Conservation (phyloP, 2,329 filamentous ascomycete genomes). For the Penicillium occitanis region DNA sequence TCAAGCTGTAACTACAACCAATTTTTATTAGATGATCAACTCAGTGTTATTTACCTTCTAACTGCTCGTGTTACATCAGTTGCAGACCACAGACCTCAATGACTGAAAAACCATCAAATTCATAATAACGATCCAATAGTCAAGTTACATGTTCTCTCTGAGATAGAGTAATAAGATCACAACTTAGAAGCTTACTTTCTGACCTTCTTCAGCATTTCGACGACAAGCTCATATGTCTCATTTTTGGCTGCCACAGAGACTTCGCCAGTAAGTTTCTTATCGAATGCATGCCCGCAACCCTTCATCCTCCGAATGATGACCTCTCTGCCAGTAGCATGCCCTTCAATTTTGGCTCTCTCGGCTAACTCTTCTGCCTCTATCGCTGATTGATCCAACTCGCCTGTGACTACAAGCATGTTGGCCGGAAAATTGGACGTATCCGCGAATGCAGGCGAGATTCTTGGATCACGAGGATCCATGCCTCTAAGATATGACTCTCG, state of each 20-base stretch:
- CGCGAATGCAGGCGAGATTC: slow-evolving; percentile 32
- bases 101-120: too few species aligned
- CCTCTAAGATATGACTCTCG: slow-evolving; percentile 33
- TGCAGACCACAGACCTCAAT: too few species aligned
- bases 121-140: neutral
- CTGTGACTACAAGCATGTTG: slow-evolving; percentile 31
- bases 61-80: too few species aligned
- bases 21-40: too few species aligned
- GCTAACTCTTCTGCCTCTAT: slow-evolving; percentile 30
- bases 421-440: slow-evolving; percentile 30
- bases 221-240: slow-evolving; percentile 33
- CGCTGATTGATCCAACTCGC: slow-evolving; percentile 28
- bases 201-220: slow-evolving; percentile 27
- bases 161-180: neutral
- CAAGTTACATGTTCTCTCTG: neutral
- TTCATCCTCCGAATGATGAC: slow-evolving; percentile 4
- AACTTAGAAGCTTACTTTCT: neutral
- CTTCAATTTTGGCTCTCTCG: slow-evolving; percentile 26
- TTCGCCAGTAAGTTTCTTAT: slow-evolving; percentile 12
- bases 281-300: slow-evolving; percentile 12
- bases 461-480: slow-evolving; percentile 25
- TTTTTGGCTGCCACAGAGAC: slow-evolving; percentile 25
- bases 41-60: too few species aligned
- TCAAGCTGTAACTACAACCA: too few species aligned
- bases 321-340: slow-evolving; percentile 24